Evolutionary conservation across 495 filamentous ascomycete genomes (phyloP).

Genomic region (Penicillium lagena): DNA sequence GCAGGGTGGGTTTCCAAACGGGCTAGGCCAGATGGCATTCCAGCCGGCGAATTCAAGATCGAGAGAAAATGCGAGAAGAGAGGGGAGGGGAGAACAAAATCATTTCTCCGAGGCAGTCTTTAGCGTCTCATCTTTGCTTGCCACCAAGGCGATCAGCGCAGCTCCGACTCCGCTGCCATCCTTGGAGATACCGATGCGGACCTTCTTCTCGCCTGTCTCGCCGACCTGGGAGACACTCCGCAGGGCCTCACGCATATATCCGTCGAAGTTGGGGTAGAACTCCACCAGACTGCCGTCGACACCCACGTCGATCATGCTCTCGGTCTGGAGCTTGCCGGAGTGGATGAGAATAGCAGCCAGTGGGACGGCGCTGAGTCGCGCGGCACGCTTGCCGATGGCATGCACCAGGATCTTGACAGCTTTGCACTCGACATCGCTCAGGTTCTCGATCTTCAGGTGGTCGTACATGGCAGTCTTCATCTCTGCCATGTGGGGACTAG

Average conservation of each 20-base stretch:
- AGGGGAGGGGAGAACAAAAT: background rate
- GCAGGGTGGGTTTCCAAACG: no score
- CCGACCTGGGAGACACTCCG: slow-evolving; percentile 67
- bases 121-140: slow-evolving; percentile 29
- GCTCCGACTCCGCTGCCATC: slow-evolving; percentile 91
- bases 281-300: slow-evolving; percentile 89
- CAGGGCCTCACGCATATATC: slow-evolving; percentile 69
- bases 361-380: slow-evolving; percentile 80
- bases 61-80: no score
- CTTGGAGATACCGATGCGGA: slow-evolving; percentile 89
- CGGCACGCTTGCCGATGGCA: slow-evolving; percentile 82
- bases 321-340: slow-evolving; percentile 56
- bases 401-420: slow-evolving; percentile 73
- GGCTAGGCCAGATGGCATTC: no score
- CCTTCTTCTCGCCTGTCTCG: slow-evolving; percentile 61
- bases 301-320: slow-evolving; percentile 76
- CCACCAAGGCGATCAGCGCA: slow-evolving; percentile 80
- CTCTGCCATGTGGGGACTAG: slow-evolving; percentile 50
- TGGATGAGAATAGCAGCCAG: slow-evolving; percentile 75
- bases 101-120: slow-evolving; percentile 10
- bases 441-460: slow-evolving; percentile 62
- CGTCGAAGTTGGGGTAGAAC: slow-evolving; percentile 84
- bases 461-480: slow-evolving; percentile 72
- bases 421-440: slow-evolving; percentile 70
- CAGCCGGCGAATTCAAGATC: no score